phyloP scores from a whole-genome alignment of 768 basidiomycete genomes.

The Amanita molliuscula region DNA sequence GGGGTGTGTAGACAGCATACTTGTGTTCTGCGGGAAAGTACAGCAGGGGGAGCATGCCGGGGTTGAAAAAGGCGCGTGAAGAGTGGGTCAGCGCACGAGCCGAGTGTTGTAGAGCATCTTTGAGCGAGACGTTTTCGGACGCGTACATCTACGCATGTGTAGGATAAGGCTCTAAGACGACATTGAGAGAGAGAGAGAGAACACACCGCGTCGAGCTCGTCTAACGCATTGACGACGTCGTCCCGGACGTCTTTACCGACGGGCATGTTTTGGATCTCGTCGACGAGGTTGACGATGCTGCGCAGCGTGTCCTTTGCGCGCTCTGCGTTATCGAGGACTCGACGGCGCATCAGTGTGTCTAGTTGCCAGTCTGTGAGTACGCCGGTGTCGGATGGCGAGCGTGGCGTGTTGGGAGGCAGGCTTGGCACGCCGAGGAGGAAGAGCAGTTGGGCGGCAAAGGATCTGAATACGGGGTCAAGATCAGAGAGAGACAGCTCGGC shows the following conservation, averaged over 20 bases:
- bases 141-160: conserved; percentile 27
- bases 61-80: conserved; percentile 91
- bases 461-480: conserved; percentile 44
- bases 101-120: conserved; percentile 45
- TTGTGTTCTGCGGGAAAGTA: conserved; percentile 99
- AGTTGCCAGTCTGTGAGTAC: conserved; percentile 68
- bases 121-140: conserved; percentile 26
- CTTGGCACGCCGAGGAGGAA: conserved; percentile 73
- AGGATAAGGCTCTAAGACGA: neutral
- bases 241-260: conserved; percentile 67
- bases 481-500: conserved; percentile 29
- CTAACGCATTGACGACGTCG: conserved; percentile 62
- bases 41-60: conserved; percentile 88
- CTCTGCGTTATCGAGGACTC: conserved; percentile 58
- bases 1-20: conserved; percentile 90
- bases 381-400: conserved; percentile 11
- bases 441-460: conserved; percentile 64
- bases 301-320: conserved; percentile 64
- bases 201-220: conserved; percentile 63
- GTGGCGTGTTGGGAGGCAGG: conserved; percentile 38
- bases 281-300: conserved; percentile 78
- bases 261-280: conserved; percentile 88
- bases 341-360: conserved; percentile 62
- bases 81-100: conserved; percentile 53
- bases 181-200: neutral